phyloP scores from a whole-genome alignment of 352 stramenopile genomes.

The Pythium periplocum region DNA sequence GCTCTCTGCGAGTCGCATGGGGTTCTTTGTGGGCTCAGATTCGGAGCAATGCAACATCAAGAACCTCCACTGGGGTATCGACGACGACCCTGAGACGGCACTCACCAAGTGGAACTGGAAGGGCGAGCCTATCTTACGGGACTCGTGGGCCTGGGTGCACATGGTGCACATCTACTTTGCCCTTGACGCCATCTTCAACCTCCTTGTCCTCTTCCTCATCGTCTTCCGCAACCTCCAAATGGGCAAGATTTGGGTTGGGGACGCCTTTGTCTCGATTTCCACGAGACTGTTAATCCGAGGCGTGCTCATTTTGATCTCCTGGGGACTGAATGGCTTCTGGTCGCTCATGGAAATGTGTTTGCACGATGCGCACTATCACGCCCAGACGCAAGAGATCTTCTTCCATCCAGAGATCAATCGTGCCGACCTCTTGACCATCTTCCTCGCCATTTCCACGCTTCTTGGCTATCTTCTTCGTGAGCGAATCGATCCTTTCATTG shows the following conservation, averaged over 20 bases:
- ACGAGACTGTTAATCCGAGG: conserved; percentile 22
- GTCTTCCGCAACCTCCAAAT: conserved; percentile 26
- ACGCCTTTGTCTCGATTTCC: conserved; percentile 42
- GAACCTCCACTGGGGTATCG: conserved; percentile 19
- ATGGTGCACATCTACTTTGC: conserved; percentile 40
- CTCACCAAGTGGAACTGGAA: conserved; percentile 23
- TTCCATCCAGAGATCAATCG: conserved; percentile 20
- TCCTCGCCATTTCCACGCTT: conserved; percentile 23
- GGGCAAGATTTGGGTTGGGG: conserved; percentile 38
- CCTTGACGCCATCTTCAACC: conserved; percentile 28
- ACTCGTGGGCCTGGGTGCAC: conserved; percentile 53
- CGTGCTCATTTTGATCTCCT: conserved; percentile 27
- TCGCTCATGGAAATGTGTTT: conserved; percentile 36
- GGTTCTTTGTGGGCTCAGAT: conserved; percentile 23
- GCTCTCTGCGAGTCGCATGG: conserved; percentile 23
- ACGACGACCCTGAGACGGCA: conserved; percentile 11
- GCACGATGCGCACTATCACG: conserved; percentile 5
- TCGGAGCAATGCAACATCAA: conserved; percentile 35
- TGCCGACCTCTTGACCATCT: conserved; percentile 30
- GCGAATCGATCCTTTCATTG: conserved; percentile 20
- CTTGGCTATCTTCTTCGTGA: conserved; percentile 24
- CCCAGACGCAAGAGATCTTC: conserved; percentile 5
- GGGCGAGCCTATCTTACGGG: conserved; percentile 20
- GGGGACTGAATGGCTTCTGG: conserved; percentile 37
- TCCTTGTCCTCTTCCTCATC: conserved; percentile 35